A percentile compares a stretch with the other conserved stretches of the same genome.
Conservation (phyloP, 306 rosid genomes). For the Sindora glabra region DNA sequence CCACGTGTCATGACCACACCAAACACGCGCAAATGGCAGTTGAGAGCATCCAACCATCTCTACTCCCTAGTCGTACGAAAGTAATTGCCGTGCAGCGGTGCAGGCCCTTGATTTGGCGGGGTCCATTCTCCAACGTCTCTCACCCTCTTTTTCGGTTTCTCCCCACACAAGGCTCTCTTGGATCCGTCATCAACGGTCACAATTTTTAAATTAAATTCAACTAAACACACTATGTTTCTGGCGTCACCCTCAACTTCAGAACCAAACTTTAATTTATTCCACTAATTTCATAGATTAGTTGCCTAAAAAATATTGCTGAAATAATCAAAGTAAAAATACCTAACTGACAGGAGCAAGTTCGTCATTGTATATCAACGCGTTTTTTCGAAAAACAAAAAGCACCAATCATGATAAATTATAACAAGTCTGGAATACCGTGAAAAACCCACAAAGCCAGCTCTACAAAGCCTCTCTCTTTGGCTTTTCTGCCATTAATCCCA, state of each 20-base stretch:
- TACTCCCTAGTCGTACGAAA: too few relatives aligned
- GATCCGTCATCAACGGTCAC: slow-evolving; percentile 46
- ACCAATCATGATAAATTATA: neutral
- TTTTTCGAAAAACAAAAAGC: slow-evolving; percentile 9
- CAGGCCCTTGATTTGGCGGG: slow-evolving; percentile 10
- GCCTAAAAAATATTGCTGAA: too few relatives aligned
- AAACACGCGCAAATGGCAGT: slow-evolving; percentile 13
- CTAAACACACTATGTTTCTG: neutral
- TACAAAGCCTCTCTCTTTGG: neutral
- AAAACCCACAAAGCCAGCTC: neutral
- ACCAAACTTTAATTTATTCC: neutral
- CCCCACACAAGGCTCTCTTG: neutral
- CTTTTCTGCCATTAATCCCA: neutral
- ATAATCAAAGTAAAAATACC: neutral
- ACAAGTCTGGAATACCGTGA: slow-evolving; percentile 15
- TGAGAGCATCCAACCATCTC: slow-evolving; percentile 23
- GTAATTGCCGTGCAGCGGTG: too few relatives aligned
- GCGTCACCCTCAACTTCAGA: neutral
- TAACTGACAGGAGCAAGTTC: too few relatives aligned
- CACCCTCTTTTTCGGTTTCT: neutral
- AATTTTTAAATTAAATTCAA: neutral
- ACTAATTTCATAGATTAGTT: too few relatives aligned
- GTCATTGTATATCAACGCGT: slow-evolving; percentile 41
- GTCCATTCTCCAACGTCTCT: slow-evolving; percentile 24
- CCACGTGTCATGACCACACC: neutral